Evolutionary conservation across 805 yeast species (phyloP).

Genomic region (Yamadazyma endophytica): DNA sequence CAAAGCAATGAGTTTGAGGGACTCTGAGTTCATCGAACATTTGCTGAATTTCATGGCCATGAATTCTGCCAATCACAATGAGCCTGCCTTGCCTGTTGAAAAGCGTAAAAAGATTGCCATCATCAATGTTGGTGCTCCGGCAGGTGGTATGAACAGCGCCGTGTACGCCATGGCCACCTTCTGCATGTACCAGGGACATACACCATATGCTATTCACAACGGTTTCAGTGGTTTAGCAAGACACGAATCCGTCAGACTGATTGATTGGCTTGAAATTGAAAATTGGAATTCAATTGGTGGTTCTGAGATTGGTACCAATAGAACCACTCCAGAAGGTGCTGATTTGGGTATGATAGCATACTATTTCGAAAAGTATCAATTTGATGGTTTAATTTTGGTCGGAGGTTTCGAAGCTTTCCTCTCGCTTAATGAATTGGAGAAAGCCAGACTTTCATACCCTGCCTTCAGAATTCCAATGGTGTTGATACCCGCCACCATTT

Average conservation of each 20-base stretch:
- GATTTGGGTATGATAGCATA: constrained; percentile 91
- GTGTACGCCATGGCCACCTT: constrained; percentile 86
- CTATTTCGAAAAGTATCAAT: constrained; percentile 81
- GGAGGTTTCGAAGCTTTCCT: constrained; percentile 98
- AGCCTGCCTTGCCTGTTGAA: constrained; percentile 53
- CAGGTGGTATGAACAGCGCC: constrained; percentile 94
- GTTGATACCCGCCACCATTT: constrained; percentile 90
- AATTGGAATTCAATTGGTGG: constrained; percentile 91
- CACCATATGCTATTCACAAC: constrained; percentile 84
- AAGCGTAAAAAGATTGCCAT: constrained; percentile 75
- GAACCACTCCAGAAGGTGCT: constrained; percentile 69
- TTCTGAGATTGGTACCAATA: constrained; percentile 94
- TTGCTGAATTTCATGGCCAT: constrained; percentile 68
- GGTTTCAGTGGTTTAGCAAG: constrained; percentile 91
- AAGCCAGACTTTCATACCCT: constrained; percentile 76
- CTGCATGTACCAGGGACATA: constrained; percentile 87
- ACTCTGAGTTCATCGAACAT: constrained; percentile 81
- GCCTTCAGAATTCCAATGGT: constrained; percentile 93
- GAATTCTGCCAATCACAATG: constrained; percentile 63
- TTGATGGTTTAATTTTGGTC: constrained; percentile 85
- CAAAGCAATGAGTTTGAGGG: constrained; percentile 82
- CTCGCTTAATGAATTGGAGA: constrained; percentile 75
- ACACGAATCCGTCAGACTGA: constrained; percentile 74
- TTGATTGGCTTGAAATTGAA: constrained; percentile 83
- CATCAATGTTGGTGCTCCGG: constrained; percentile 94